phyloP scores from a whole-genome alignment of 768 basidiomycete species.

The Mycena crocata region DNA sequence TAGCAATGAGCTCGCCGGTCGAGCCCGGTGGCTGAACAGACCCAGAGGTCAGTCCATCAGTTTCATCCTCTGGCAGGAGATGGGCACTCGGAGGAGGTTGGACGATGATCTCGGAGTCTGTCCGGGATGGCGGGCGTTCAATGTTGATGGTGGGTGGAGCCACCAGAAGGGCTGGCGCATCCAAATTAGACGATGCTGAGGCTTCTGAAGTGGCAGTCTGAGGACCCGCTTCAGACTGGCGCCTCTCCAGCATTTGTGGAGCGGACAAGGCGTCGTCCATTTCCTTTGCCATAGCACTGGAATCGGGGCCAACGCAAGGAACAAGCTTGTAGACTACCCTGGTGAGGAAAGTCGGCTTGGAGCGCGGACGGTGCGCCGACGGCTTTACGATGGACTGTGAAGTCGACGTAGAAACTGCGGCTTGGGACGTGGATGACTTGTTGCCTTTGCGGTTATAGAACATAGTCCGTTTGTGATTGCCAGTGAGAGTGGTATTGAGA shows the following conservation, averaged over 20 bases:
- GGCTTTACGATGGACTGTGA: conserved; percentile 49
- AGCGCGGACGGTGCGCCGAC: conserved; percentile 24
- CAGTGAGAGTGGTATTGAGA: conserved; percentile 52
- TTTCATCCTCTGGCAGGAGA: conserved; percentile 74
- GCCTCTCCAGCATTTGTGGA: conserved; percentile 36
- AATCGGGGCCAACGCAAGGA: conserved; percentile 47
- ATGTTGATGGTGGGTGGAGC: conserved; percentile 38
- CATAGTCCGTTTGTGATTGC: conserved; percentile 48
- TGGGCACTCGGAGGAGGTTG: conserved; percentile 31
- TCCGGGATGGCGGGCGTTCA: conserved; percentile 41
- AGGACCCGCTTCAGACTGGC: conserved; percentile 25
- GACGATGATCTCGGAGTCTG: conserved; percentile 41
- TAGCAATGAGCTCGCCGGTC: conserved; percentile 54
- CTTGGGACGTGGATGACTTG: conserved; percentile 50
- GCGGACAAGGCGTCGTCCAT: conserved; percentile 32
- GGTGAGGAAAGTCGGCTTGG: conserved; percentile 45
- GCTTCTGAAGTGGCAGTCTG: conserved; percentile 22
- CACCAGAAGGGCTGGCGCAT: conserved; percentile 25
- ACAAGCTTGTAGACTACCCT: conserved; percentile 50
- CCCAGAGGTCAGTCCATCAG: conserved; percentile 90
- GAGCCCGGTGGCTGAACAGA: conserved; percentile 94
- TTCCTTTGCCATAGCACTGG: conserved; percentile 28
- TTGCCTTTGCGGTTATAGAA: conserved; percentile 56
- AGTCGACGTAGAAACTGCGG: conserved; percentile 46
- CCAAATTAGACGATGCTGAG: conserved; percentile 16